phyloP scores from a whole-genome alignment of 2,329 filamentous ascomycete species.

The Sclerotinia subarctica region DNA sequence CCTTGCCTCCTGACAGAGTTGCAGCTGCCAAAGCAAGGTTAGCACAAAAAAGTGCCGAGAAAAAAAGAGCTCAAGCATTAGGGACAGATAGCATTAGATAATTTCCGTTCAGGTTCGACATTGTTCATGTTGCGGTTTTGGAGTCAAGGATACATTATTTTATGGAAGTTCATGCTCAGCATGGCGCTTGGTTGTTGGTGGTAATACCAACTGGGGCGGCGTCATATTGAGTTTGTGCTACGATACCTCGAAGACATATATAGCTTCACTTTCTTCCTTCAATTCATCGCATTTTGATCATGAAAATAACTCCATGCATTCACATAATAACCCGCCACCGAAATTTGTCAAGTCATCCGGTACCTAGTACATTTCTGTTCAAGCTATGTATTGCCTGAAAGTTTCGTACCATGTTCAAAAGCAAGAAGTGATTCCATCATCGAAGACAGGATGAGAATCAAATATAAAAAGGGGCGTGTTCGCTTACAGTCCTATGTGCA shows the following conservation, averaged over 20 bases:
- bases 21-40: slow-evolving; percentile 39
- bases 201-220: slow-evolving; percentile 13
- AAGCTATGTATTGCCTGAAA: neutral
- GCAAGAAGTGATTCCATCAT: neutral
- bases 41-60: slow-evolving; percentile 36
- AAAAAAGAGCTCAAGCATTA: slow-evolving; percentile 28
- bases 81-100: slow-evolving; percentile 20
- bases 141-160: neutral
- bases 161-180: slow-evolving; percentile 14
- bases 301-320: neutral
- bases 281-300: neutral
- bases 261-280: slow-evolving; percentile 1
- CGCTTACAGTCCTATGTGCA: slow-evolving; percentile 6
- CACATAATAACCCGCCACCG: neutral
- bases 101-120: neutral
- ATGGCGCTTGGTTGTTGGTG: slow-evolving; percentile 3
- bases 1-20: slow-evolving; percentile 37
- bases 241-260: slow-evolving; percentile 15
- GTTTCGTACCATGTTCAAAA: neutral
- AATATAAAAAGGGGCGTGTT: slow-evolving; percentile 5
- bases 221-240: slow-evolving; percentile 9
- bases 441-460: neutral
- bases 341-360: neutral
- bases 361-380: neutral
- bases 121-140: neutral